Conservation (phyloP, 108 stramenopile genomes). For the Nitzschia inconspicua region DNA sequence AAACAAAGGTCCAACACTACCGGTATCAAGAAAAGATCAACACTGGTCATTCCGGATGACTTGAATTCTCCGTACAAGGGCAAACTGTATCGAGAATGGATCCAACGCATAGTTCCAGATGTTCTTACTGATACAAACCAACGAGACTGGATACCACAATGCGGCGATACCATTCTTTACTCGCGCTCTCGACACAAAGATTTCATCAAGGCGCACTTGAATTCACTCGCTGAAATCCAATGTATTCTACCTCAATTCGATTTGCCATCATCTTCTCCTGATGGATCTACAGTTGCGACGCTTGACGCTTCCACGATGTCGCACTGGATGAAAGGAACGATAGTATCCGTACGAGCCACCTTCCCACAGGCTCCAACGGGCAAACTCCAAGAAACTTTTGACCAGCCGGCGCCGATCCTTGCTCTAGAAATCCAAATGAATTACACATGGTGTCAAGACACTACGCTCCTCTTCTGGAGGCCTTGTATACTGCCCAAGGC, state of each 20-base stretch:
- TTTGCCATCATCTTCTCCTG: too few relatives aligned
- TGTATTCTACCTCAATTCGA: slow-evolving; percentile 25
- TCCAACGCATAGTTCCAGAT: slow-evolving; percentile 11
- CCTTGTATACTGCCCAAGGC: slow-evolving; percentile 12
- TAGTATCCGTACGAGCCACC: slow-evolving; percentile 11
- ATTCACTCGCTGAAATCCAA: slow-evolving; percentile 25
- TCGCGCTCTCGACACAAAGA: slow-evolving; percentile 25
- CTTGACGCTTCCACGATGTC: too few relatives aligned
- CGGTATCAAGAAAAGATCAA: slow-evolving; percentile 4
- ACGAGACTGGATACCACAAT: slow-evolving; percentile 47
- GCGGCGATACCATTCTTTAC: slow-evolving; percentile 48
- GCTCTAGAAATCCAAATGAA: slow-evolving; percentile 22
- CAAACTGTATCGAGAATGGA: slow-evolving; percentile 21
- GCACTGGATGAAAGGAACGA: slow-evolving; percentile 17
- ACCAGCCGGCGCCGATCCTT: slow-evolving; percentile 7
- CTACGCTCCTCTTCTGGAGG: slow-evolving; percentile 31
- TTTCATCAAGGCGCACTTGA: slow-evolving; percentile 37
- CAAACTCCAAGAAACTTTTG: slow-evolving; percentile 15
- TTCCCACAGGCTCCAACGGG: slow-evolving; percentile 8
- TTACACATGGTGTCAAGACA: slow-evolving; percentile 6
- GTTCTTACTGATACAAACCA: background rate
- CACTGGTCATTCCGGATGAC: background rate
- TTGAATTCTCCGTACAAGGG: slow-evolving; percentile 28
- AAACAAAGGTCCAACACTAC: too few relatives aligned
- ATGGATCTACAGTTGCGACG: too few relatives aligned